Base-by-base conservation (phyloP, 257 asterid species). In the Solanum infundibuliforme region DNA sequence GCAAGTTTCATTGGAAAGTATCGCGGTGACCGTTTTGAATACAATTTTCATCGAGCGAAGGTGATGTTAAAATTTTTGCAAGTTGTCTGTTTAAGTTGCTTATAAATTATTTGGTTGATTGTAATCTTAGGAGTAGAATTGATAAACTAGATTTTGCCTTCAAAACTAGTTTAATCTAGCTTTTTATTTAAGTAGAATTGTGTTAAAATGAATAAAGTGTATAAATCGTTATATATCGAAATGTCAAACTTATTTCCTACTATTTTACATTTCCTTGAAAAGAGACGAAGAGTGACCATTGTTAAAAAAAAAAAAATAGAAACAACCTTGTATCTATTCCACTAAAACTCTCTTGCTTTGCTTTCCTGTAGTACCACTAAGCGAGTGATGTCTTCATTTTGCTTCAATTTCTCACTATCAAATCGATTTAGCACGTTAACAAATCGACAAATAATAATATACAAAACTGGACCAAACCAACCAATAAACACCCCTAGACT, bases 1-100 rank as follows among this genome's bases (percentile, higher is more conserved):
- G 0, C 23, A 52, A 0, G 23, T 52, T 52, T 52, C 8, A 52
- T 52, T 48, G 21, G 48, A 0, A 52, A 5, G 60, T 52, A 3
- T 16, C 3, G 2, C 8, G 3, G 0, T 52, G 60, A 52, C 21
- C 3, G 4, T 0, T 0, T 52, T 5, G 8, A 52, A 16, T 52
- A 52, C 4, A 52, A 16, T 52, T 52, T 16, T 1, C 60, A 52
- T 52, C 23, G 8, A 52, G n/a, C 2, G 4, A 58, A 58, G 25
- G 12, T 58, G 11, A 20, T 20, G 66, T 20, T 20, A 0, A 7
- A 7, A 7, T 58, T 58, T 58, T 3, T 58, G 25, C 11, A 7
- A 58, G 5, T 20, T 7, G 66, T 20, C 0, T 7, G 25, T 58
- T 20, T 58, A 23, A 58, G 66, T 58, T 58, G 7, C 25, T 58